Evolutionary conservation across 768 basidiomycete species (phyloP), one percentile per base, ranked within the genome.

Genomic region (Galerina marginata): DNA sequence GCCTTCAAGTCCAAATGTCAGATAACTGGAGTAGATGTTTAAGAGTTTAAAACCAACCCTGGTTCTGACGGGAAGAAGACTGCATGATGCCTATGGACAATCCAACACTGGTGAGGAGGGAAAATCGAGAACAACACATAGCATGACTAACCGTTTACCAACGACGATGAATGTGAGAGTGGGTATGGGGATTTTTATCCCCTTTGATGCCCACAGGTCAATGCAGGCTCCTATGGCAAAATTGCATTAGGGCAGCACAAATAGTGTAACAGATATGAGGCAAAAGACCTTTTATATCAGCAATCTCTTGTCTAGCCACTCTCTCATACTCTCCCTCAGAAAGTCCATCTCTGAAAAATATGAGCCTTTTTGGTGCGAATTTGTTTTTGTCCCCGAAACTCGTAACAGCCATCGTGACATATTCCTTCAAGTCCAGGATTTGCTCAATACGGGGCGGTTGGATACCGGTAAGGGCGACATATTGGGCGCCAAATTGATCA

Each of bases 291-390:
- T 44, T 40, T 33, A 62, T 62, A 2, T 58, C 61, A 25, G 14
- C 12, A 5, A 62, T 58, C 43, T 62, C 61, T 16, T 38, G 16
- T 6, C 16, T 37, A 2, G 51, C 56, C 1, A 54, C 47, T n/a
- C 25, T 23, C n/a, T 58, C 40, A 7, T 47, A 62, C 15, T 62
- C 61, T n/a, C 61, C 61, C 51, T 62, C 61, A 4, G 61, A 62
- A 9, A 62, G 45, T 7, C 61, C 61, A 49, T 62, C 61, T 23
- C 61, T 44, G 51, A 47, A 62, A 23, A 62, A 62, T 6, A 62
- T 49, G 14, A 62, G 15, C 2, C 52, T 51, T 6, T 2, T 7
- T 0, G 56, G 56, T 37, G 51, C 14, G 4, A 4, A 16, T 11
- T 39, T 25, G 10, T 58, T 62, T 29, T 38, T 49, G 5, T 12